phyloP scores from a whole-genome alignment of 106 monocot species.

The Narthecium ossifragum region DNA sequence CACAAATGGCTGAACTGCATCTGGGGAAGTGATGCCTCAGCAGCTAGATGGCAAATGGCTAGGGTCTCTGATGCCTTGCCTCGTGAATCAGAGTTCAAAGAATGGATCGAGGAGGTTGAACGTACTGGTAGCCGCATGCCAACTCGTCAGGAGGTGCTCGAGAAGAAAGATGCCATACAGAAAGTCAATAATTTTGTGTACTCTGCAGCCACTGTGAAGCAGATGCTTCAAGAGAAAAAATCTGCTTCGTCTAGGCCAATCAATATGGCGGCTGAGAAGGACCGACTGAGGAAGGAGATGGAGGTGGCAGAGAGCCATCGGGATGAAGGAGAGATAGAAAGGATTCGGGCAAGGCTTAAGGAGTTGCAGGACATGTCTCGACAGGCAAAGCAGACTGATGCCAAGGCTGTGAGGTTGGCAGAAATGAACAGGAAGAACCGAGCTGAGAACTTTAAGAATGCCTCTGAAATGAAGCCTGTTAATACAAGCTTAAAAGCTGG shows the following conservation, averaged over 20 bases:
- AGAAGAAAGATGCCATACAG: constrained; percentile 62
- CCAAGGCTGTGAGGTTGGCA: constrained; percentile 72
- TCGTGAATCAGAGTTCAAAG: constrained; percentile 55
- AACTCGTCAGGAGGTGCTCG: constrained; percentile 36
- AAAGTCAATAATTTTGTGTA: constrained; percentile 65
- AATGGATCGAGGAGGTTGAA: constrained; percentile 55
- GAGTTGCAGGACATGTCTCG: constrained; percentile 46
- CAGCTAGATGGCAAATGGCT: constrained; percentile 88
- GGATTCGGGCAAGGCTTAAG: constrained; percentile 45
- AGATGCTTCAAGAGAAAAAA: constrained; percentile 93
- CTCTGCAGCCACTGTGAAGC: constrained; percentile 79
- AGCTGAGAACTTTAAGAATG: constrained; percentile 90
- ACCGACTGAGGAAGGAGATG: constrained; percentile 74
- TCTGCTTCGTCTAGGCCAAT: constrained; percentile 53
- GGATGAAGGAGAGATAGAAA: constrained; percentile 60
- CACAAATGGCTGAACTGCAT: constrained; percentile 72
- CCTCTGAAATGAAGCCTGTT: constrained; percentile 74
- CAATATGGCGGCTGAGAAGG: constrained; percentile 90
- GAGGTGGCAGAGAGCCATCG: constrained; percentile 41
- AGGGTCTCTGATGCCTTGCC: constrained; percentile 74
- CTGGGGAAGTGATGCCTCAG: constrained; percentile 60
- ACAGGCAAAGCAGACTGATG: constrained; percentile 39
- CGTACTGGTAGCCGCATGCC: constrained; percentile 45
- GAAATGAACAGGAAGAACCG: constrained; percentile 91
- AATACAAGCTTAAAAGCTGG: constrained; percentile 76